Percentiles rank a stretch among this genome's conserved stretches.
Conservation (phyloP, 345 rosid genomes). For the Eutrema yunnanense region DNA sequence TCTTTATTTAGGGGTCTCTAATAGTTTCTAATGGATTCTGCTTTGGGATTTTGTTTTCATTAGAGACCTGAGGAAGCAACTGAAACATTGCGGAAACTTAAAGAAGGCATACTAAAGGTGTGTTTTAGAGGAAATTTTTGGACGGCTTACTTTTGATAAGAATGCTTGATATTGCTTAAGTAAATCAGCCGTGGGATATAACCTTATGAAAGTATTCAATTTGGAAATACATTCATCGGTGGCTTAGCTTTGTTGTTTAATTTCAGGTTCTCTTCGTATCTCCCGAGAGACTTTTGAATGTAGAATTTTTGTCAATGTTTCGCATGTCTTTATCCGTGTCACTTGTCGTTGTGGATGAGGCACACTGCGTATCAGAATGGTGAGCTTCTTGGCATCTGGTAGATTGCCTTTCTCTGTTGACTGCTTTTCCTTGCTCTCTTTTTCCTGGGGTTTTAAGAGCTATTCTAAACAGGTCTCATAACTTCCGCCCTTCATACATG, state of each 20-base stretch:
- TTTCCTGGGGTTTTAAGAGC: constrained; percentile 3
- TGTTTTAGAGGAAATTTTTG: not conserved
- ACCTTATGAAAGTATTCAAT: not conserved
- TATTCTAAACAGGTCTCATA: constrained; percentile 71
- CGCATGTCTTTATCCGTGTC: constrained; percentile 47
- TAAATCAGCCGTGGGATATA: not conserved
- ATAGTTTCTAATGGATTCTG: constrained; percentile 1
- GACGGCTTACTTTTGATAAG: not conserved
- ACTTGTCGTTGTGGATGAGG: constrained; percentile 94
- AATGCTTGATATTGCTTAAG: not conserved
- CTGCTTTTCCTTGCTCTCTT: constrained; percentile 1
- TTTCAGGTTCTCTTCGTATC: constrained; percentile 93
- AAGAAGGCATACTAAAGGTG: constrained; percentile 72
- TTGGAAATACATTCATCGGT: constrained; percentile 4
- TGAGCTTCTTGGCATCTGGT: constrained; percentile 32
- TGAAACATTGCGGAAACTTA: constrained; percentile 58
- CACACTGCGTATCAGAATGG: constrained; percentile 98
- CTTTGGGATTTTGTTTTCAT: not conserved
- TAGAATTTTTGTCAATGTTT: constrained; percentile 59
- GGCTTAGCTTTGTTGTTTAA: not conserved
- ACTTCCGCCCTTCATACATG: constrained; percentile 96
- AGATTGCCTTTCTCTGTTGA: constrained; percentile 20
- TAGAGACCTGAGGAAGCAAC: constrained; percentile 75
- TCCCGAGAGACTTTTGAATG: constrained; percentile 82
- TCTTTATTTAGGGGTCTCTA: not conserved